Evolutionary conservation across 352 stramenopile genomes (phyloP), one percentile per base, ranked within the genome.

Genomic region (Phytophthora sp.): DNA sequence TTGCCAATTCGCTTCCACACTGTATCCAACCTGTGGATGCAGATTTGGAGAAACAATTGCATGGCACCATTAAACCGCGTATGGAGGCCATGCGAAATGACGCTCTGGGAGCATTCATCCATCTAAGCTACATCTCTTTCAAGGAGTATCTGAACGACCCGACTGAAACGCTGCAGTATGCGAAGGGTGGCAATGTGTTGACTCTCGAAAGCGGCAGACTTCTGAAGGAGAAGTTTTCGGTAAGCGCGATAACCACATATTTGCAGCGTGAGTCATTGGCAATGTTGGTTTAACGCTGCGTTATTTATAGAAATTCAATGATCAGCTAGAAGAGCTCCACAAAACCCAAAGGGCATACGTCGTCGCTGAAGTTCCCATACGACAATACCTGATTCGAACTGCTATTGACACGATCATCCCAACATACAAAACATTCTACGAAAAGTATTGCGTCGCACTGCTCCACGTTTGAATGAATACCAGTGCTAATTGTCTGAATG

Each of bases 191-290:
- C 33, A 88, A 76, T 24, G 66, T 97, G 18, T 71, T 98, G 4
- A 97, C 92, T 12, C 71, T 97, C 13, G 92, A 98, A 59, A 96
- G 83, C 66, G 94, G 94, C 8, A 78, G 91, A 12, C 63, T 98
- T 23, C 73, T 98, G 52, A 98, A 98, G 71, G 89, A 93, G 54
- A 95, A 97, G 50, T 98, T 98, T 61, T 66, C 84, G 73, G 86
- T 93, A 64, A 45, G 78, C 6, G 15, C 16, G 7, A 30, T 39
- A n/a, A 24, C 20, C 13, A 51, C 9, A 5, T n/a, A 20, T 16
- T 20, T 6, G 13, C 45, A 16, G 24, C 29, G 30, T n/a, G 18
- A 18, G 20, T 41, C 56, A 33, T 12, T 52, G 29, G n/a, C 16
- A 7, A 12, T 58, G 18, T 27, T 45, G 21, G 15, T 36, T 29